phyloP scores from a whole-genome alignment of 202 grass and related monocot genomes.

The Schoenoplectus triqueter region DNA sequence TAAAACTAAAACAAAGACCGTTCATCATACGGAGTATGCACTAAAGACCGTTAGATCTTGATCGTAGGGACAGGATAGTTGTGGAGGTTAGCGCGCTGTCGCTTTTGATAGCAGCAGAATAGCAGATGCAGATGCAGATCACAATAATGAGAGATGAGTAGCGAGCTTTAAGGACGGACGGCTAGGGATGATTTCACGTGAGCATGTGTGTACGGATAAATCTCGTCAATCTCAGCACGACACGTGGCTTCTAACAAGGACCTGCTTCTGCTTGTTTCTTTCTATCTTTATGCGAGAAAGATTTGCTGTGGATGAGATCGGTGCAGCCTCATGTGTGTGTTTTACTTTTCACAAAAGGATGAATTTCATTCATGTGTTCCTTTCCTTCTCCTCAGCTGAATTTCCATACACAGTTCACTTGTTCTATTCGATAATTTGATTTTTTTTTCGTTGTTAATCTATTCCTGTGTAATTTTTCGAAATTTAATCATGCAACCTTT shows the following conservation, averaged over 20 bases:
- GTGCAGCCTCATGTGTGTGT: not conserved
- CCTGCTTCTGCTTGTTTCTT: not conserved
- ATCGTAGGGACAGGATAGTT: no score
- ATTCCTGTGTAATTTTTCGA: no score
- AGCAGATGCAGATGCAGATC: no score
- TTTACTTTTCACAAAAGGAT: not conserved
- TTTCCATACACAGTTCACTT: no score
- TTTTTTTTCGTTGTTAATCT: no score
- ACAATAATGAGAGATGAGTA: not conserved
- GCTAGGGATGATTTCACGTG: conserved; percentile 4
- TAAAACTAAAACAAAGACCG: not conserved
- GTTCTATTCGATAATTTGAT: no score
- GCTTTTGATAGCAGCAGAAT: not conserved
- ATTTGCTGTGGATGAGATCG: not conserved
- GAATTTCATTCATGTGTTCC: no score
- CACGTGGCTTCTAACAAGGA: not conserved
- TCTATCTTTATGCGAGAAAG: not conserved
- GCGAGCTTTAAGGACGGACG: conserved; percentile 8
- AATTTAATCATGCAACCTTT: no score
- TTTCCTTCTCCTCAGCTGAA: no score
- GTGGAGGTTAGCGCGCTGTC: not conserved
- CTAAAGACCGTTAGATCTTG: no score
- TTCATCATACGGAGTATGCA: no score
- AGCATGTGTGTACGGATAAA: not conserved
- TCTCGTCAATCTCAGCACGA: not conserved